Base-by-base conservation (phyloP, 106 monocot species). In the Dioscorea dumetorum region DNA sequence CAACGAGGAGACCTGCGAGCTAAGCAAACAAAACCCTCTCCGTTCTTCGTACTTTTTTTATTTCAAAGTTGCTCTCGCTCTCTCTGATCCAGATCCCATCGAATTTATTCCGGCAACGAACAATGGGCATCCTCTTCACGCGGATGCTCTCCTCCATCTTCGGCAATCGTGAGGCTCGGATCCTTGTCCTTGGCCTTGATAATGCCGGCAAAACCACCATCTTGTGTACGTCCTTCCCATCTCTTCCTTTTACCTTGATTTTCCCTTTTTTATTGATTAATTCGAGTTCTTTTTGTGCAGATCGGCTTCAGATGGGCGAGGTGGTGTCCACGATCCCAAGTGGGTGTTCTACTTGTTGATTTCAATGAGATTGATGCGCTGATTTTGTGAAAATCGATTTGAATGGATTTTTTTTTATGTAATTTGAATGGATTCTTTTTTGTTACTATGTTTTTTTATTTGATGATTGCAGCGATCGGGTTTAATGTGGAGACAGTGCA, bases 151-250 rank as follows among this genome's bases (percentile, higher is more conserved):
- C 88, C 8, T 91, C 95, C 64, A 32, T 97, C 49, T 97, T 97
- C 82, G 91, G 95, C 71, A 89, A 89, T 73, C 79, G 82, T 19
- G 95, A 97, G 78, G 95, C 95, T 33, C 88, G 95, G 70, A 97
- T 97, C 91, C 95, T 97, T 57, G 91, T 97, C 51, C 95, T 97
- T 73, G 95, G 91, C 63, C 95, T 97, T 70, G 95, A 97, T 76
- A 97, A 97, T 84, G 95, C 95, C 72, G 95, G 95, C 16, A 97
- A 97, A 84, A 97, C 95, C 70, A 97, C 95, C 49, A 97, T 97
- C 67, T 77, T 97, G 1, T 97, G 95, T 92, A 78, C 28, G 28
- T 3, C 3, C 22, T 11, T 11, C 34, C 22, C 18, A 9, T 31
- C 22, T 56, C 54, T 18, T 8, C 16, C 20, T 31, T 35, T 50